Evolutionary conservation across 345 rosid species (phyloP), one percentile per base, ranked within the genome.

Genomic region (Melastoma malabathricum): DNA sequence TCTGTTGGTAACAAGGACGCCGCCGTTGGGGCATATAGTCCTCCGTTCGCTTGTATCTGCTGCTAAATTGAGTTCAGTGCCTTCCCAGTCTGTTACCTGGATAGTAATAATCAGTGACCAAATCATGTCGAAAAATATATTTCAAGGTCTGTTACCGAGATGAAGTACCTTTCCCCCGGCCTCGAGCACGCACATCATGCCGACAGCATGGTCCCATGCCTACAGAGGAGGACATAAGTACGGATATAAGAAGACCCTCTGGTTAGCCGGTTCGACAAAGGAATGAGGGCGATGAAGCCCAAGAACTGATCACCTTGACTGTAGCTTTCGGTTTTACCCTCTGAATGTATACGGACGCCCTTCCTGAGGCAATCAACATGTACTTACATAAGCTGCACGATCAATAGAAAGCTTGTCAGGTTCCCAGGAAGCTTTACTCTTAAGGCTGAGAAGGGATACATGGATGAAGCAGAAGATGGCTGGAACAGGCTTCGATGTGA

Each of bases 131-230:
- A 54, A 38, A 43, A n/a, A 17, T 18, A 7, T 18, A 54, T 23
- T 18, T 50, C 29, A 22, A 50, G 54, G 18, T 17, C 5, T n/a
- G n/a, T n/a, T n/a, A n/a, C n/a, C n/a, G n/a, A n/a, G 16, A 56
- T 18, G 29, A 46, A 59, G 13, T 54, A 87, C 97, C 95, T 73
- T 89, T 65, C 97, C 97, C 56, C 90, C 94, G 0, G 97, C 94
- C 76, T 89, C 97, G 60, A 59, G 79, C 48, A 83, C 90, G 6
- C 97, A 89, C 62, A 86, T 73, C 57, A 79, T 57, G 43, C 97
- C 95, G 67, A 82, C 90, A 68, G 94, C 97, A 78, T 86, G 97
- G 72, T 89, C 95, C 97, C 97, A 89, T 43, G 80, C 71, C 97
- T 89, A 64, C 44, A 64, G 20, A 20, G 48, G 45, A 39, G 53